Base-by-base conservation (phyloP, 441 rosid genomes). In the Erysimum pusillum region DNA sequence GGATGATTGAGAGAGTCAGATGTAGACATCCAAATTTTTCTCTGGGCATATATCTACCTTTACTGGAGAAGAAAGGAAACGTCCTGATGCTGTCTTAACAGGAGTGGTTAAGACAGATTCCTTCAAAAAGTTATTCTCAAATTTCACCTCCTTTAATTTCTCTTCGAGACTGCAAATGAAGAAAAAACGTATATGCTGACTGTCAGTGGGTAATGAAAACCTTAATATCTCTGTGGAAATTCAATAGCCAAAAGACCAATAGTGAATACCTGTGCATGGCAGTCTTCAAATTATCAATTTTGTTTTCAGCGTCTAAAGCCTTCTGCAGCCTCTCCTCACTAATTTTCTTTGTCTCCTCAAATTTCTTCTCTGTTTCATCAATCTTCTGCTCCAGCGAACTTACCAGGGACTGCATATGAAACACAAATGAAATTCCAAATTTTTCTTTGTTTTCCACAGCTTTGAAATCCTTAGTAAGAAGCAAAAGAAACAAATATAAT, bases 301-400 rank as follows among this genome's bases (percentile, higher is more conserved):
- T 91, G 38, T 85, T 80, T 71, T 93, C 96, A 13, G 96, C 97
- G 11, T 86, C 96, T 83, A 85, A 46, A 74, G 97, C 93, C 80
- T 93, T 97, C 83, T 90, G 86, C 83, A 88, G 77, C 76, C 92
- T 86, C 77, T 91, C 95, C 79, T 91, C 93, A 65, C 98, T 87
- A 51, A 88, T 57, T 85, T 71, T 88, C 84, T 76, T 91, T 3
- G 93, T 86, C 85, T 89, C 97, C 83, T 86, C 91, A 79, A 90
- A 88, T 49, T 80, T 85, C 73, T 84, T 89, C 88, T 89, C 91
- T 32, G 93, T 89, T 78, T 86, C 94, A 79, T 84, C 91, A 75
- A 92, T 84, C 80, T 88, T 88, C 77, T 79, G 81, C 85, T 93
- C 98, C 81, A 93, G 73, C 46, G 95, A 88, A 82, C 69, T 82